These are phyloP conservation scores for Syzygium jambos DNA, from an alignment of 345 rosid species.

Conservation along the genomic window DNA sequence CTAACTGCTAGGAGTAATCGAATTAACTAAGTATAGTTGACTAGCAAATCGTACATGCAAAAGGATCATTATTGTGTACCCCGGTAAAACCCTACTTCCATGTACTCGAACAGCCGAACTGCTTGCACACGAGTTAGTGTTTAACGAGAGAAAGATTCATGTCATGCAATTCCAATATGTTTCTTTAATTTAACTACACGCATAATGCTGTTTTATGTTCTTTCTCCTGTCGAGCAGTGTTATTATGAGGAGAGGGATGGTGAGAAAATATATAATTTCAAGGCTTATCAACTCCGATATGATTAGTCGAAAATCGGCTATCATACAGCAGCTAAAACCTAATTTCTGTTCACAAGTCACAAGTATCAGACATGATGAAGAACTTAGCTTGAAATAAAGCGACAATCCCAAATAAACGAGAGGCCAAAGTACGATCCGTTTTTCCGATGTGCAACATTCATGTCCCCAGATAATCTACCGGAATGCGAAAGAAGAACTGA, in stretches of 20 bases:
- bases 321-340: not conserved
- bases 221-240: not conserved
- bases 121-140: not conserved
- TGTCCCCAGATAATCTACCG: not conserved
- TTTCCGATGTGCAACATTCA: not conserved
- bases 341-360: not conserved
- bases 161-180: not conserved
- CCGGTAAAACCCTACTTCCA: not conserved
- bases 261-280: not conserved
- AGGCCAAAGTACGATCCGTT: not conserved
- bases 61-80: not conserved
- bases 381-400: not conserved
- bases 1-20: not conserved
- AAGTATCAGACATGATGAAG: not conserved
- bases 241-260: not conserved
- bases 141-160: not conserved
- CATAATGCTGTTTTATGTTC: not conserved
- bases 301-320: not conserved
- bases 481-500: not conserved
- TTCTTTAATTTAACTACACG: not conserved
- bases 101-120: not conserved
- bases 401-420: not conserved
- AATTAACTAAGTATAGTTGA: not conserved
- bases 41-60: not conserved
- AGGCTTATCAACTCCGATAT: accelerated